Percentiles rank a stretch among this genome's conserved stretches.
phyloP scores from a whole-genome alignment of 306 rosid species.

The Castanea sativa region DNA sequence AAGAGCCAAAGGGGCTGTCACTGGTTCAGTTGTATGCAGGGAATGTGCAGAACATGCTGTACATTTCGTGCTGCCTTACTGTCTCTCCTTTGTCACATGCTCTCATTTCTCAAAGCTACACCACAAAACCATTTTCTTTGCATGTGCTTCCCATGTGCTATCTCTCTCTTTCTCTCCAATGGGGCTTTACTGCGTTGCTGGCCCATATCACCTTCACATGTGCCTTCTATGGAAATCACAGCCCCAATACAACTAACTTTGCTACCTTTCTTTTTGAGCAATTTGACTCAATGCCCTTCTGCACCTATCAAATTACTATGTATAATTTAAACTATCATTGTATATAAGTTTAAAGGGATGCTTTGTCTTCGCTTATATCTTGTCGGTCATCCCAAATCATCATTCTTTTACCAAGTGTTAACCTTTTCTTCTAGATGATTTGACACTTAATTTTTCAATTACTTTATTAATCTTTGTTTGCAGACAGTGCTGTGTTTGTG shows the following conservation, averaged over 20 bases:
- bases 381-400: conserved; percentile 17
- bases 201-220: conserved; percentile 82
- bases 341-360: neutral
- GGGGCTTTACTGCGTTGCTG: conserved; percentile 44
- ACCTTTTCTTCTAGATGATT: neutral
- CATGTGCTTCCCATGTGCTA: conserved; percentile 74
- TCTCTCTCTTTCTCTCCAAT: conserved; percentile 19
- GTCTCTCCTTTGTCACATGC: conserved; percentile 83
- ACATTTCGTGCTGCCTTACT: conserved; percentile 75
- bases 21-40: conserved; percentile 69
- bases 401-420: neutral
- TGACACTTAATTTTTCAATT: neutral
- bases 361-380: conserved; percentile 6
- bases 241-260: conserved; percentile 33
- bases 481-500: conserved; percentile 3
- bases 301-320: neutral
- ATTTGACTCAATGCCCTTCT: conserved; percentile 28
- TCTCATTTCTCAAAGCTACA: conserved; percentile 21
- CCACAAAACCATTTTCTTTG: conserved; percentile 35
- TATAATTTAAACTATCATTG: neutral
- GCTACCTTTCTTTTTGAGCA: neutral
- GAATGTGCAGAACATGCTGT: conserved; percentile 98
- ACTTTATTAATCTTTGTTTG: conserved; percentile 12
- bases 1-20: conserved; percentile 2
- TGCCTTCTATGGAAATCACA: conserved; percentile 61